phyloP scores from a whole-genome alignment of 2,329 filamentous ascomycete genomes.

The Calonectria leucothoes region DNA sequence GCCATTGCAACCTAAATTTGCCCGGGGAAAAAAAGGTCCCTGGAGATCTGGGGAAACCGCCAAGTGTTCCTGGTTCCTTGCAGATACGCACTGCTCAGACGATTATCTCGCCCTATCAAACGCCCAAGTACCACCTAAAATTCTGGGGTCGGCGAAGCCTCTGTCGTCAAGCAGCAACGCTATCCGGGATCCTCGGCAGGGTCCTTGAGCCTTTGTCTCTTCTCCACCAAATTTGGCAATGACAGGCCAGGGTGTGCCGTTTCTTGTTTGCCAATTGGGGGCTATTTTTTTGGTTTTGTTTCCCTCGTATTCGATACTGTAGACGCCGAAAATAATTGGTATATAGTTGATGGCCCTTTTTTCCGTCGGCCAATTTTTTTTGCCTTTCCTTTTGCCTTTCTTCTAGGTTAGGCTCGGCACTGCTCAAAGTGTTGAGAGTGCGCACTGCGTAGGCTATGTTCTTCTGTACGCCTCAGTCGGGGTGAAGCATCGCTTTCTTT shows the following conservation, averaged over 20 bases:
- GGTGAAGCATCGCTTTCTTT: constrained; percentile 9
- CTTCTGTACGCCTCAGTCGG: background rate
- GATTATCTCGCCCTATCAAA: constrained; percentile 18
- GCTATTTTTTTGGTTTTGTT: background rate
- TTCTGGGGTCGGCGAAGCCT: constrained; percentile 9
- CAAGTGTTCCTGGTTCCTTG: constrained; percentile 16
- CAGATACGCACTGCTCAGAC: constrained; percentile 15
- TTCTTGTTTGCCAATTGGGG: constrained; percentile 15
- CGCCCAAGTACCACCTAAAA: constrained; percentile 12
- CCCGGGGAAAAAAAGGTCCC: background rate
- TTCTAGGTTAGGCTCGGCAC: background rate
- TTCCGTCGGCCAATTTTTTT: background rate
- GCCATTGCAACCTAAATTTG: constrained; percentile 15
- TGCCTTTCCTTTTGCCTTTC: background rate
- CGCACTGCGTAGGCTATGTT: background rate
- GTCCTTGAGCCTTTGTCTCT: constrained; percentile 5
- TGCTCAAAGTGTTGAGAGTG: background rate
- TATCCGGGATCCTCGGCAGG: constrained; percentile 14
- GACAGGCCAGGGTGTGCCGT: constrained; percentile 17
- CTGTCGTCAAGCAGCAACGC: constrained; percentile 10
- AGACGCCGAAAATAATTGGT: background rate
- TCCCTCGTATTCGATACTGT: constrained; percentile 7
- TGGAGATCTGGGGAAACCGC: constrained; percentile 17
- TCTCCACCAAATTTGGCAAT: constrained; percentile 20
- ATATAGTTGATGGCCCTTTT: background rate